A percentile compares a stretch with the other conserved stretches of the same genome.
Conservation (phyloP, 1,139 yeast species). For the Magnusiomyces magnusii region DNA sequence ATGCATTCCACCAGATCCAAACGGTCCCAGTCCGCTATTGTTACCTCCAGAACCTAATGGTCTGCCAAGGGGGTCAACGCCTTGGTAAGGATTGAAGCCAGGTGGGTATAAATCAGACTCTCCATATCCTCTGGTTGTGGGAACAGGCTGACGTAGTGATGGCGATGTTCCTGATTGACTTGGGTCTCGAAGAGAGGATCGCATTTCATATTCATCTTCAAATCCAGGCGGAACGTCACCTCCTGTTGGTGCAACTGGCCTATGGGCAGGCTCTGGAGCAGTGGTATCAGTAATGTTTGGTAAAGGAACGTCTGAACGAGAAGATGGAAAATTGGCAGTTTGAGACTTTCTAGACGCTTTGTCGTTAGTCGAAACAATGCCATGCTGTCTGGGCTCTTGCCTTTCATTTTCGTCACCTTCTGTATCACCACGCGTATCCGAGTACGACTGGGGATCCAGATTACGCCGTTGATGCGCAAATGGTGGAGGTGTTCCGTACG, state of each 20-base stretch:
- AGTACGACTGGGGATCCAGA: neutral
- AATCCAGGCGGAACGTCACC: slow-evolving; percentile 5
- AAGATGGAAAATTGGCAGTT: neutral
- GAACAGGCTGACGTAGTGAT: neutral
- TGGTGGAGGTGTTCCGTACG: slow-evolving; percentile 5
- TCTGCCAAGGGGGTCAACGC: neutral
- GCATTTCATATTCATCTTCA: slow-evolving; percentile 7
- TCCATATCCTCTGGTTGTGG: neutral
- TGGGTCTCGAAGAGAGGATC: neutral
- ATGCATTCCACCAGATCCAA: slow-evolving; percentile 5
- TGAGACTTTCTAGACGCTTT: neutral
- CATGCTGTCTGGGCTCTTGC: neutral
- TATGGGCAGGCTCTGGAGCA: neutral
- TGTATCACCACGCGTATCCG: neutral
- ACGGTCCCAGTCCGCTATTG: neutral
- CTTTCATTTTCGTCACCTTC: neutral
- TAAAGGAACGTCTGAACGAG: neutral
- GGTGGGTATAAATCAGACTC: slow-evolving; percentile 5
- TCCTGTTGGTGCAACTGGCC: neutral
- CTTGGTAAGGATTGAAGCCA: neutral
- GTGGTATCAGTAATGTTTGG: neutral
- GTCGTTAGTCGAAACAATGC: neutral
- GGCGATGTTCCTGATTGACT: neutral
- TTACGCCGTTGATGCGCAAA: neutral
- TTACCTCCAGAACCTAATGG: neutral